Evolutionary conservation across 495 filamentous ascomycete genomes (phyloP), one percentile per base, ranked within the genome.

Genomic region (Rostrohypoxylon terebratum): DNA sequence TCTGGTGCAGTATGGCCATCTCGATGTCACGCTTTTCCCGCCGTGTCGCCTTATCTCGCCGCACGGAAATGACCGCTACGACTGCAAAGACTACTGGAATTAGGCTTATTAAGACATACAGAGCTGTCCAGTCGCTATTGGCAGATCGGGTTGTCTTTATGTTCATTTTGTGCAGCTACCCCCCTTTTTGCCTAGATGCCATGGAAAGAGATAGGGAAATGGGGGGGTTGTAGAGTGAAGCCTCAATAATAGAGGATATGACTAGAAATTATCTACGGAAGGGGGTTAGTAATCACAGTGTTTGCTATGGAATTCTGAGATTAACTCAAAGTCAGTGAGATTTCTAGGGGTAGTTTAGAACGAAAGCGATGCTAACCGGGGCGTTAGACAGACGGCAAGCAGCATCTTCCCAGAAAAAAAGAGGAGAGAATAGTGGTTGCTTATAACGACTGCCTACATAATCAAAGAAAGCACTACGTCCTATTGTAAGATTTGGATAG

Each of bases 1-100:
- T 54, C 33, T 45, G 54, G 40, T 28, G 36, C 5, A 45, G 14
- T 14, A 40, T 18, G 1, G 54, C 60, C 62, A 62, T 71, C 62
- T 66, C 68, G 47, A 68, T 31, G 36, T 68, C 66, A 16, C 28
- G 14, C 33, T 23, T 54, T 14, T 61, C 14, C 21, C 45, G n/a
- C 53, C 23, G 3, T 13, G 14, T 28, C n/a, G 20, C 34, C 83
- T 71, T 83, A 60, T 79, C 80, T 3, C 83, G 18, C 67, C 84
- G 7, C 73, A 80, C 2, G 78, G 75, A 63, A 25, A 58, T 58
- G 0, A 69, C 0, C 0, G 60, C 68, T 16, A 69, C 38, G 3
- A 10, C 4, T 10, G 23, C 23, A 25, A 76, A 76, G 1, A 38
- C 21, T n/a, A 66, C 10, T 1, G 73, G 69, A 5, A 76, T 68